Percentiles rank a stretch among this genome's conserved stretches.
These are phyloP conservation scores for Fragaria ananassa DNA, from an alignment of 306 rosid species.

Conservation along the genomic window DNA sequence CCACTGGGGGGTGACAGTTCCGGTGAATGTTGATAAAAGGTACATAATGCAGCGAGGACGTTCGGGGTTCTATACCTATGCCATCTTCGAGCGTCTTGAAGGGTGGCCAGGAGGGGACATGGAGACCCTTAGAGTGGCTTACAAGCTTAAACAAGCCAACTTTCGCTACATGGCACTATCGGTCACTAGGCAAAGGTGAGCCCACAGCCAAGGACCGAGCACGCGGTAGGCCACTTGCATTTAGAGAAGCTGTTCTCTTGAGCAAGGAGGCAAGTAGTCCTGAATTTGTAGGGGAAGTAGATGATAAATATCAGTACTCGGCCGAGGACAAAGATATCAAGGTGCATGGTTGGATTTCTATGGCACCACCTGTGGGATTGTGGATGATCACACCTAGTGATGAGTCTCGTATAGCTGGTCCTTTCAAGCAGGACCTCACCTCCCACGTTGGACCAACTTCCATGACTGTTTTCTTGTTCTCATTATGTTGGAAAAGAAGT, in stretches of 20 bases:
- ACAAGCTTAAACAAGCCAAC: constrained; percentile 45
- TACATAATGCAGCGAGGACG: constrained; percentile 50
- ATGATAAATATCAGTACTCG: constrained; percentile 86
- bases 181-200: constrained; percentile 60
- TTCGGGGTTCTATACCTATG: constrained; percentile 64
- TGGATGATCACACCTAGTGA: constrained; percentile 79
- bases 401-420: constrained; percentile 67
- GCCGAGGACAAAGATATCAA: constrained; percentile 38
- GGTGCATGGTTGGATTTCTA: constrained; percentile 69
- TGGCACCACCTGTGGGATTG: constrained; percentile 25
- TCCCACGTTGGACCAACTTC: constrained; percentile 72
- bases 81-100: constrained; percentile 44
- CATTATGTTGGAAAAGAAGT: constrained; percentile 55
- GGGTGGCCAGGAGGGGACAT: constrained; percentile 50
- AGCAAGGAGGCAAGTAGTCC: constrained; percentile 29
- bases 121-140: constrained; percentile 47
- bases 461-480: constrained; percentile 60
- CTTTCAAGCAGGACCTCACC: constrained; percentile 81
- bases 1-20: constrained; percentile 8
- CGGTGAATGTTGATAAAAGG: constrained; percentile 68
- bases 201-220: constrained; percentile 42
- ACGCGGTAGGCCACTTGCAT: constrained; percentile 34
- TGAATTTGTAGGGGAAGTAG: constrained; percentile 60
- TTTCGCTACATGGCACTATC: constrained; percentile 70
- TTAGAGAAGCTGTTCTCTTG: constrained; percentile 68